Evolutionary conservation across 805 yeast species (phyloP), one percentile per base, ranked within the genome.

Genomic region (Dipodascopsis uninucleata): DNA sequence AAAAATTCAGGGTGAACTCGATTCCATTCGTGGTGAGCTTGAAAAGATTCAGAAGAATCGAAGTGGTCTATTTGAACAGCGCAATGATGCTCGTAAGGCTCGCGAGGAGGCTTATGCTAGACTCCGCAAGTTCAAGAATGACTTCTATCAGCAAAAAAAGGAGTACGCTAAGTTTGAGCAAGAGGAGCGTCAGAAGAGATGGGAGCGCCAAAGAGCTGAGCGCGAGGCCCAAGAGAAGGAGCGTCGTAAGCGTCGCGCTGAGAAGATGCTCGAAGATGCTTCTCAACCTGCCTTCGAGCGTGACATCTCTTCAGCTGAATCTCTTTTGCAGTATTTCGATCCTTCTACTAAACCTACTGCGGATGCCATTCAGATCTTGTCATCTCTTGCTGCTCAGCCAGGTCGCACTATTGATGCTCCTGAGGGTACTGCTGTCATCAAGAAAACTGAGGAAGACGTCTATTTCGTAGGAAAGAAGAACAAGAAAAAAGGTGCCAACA

Each of bases 241-340:
- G 59, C 62, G 74, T 65, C 73, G 73, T 60, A 70, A 75, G 63
- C 74, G 74, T 67, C 79, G 74, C 58, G 83, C 82, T 45, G 86
- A 85, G 58, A 72, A 77, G 61, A 77, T 85, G 71, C 75, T 79
- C 41, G 84, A 79, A 52, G 88, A 88, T 36, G 78, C 84, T 22
- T 66, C 68, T 34, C 68, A 69, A 57, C 96, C 97, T 23, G 97
- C 97, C 22, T 89, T 83, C 69, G 78, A 82, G 47, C 69, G 69
- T 35, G 95, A 93, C 69, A 82, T 90, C 59, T 74, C 74, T 55
- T 71, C 82, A 52, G 84, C 93, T 60, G 85, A 88, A 66, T 70
- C 75, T 43, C 73, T 88, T 62, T 73, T 89, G 63, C 61, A 69
- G 28, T 77, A 77, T 67, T 85, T 93, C 58, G 95, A 88, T 62